phyloP scores from a whole-genome alignment of 176 grass and related monocot species.

The Musa itinerans region DNA sequence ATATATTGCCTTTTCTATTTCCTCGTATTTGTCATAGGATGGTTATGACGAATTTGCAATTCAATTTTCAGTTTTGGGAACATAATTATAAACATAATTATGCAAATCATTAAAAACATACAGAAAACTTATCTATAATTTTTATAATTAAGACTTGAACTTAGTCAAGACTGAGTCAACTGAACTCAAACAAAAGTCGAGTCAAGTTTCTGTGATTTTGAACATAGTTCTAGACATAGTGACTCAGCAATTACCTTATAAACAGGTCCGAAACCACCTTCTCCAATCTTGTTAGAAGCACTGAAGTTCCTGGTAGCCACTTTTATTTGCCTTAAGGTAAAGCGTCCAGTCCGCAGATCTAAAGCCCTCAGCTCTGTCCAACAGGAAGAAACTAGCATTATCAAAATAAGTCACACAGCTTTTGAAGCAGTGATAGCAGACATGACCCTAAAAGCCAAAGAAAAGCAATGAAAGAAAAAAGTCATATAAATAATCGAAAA shows the following conservation, averaged over 20 bases:
- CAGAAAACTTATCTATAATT: neutral
- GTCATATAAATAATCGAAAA: neutral
- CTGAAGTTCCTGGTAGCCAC: neutral
- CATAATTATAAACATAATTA: too few relatives aligned
- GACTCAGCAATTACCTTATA: neutral
- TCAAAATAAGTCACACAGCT: neutral
- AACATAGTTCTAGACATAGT: neutral
- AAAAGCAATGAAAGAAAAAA: neutral
- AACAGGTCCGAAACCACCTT: conserved; percentile 16
- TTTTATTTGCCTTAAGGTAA: conserved; percentile 5
- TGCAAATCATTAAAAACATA: neutral
- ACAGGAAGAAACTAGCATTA: neutral
- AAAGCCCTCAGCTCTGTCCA: neutral
- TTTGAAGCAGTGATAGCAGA: neutral
- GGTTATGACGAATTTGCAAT: too few relatives aligned
- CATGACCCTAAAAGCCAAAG: neutral
- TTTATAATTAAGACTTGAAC: neutral
- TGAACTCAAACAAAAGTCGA: neutral
- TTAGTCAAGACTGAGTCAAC: neutral
- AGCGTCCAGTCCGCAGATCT: neutral
- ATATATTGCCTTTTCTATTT: too few relatives aligned
- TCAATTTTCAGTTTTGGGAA: too few relatives aligned
- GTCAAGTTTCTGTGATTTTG: neutral
- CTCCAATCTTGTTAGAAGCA: conserved; percentile 4
- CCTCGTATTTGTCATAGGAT: too few relatives aligned